Evolutionary conservation across 2,329 filamentous ascomycete genomes (phyloP).

Genomic region (Plectosphaerella cucumerina): DNA sequence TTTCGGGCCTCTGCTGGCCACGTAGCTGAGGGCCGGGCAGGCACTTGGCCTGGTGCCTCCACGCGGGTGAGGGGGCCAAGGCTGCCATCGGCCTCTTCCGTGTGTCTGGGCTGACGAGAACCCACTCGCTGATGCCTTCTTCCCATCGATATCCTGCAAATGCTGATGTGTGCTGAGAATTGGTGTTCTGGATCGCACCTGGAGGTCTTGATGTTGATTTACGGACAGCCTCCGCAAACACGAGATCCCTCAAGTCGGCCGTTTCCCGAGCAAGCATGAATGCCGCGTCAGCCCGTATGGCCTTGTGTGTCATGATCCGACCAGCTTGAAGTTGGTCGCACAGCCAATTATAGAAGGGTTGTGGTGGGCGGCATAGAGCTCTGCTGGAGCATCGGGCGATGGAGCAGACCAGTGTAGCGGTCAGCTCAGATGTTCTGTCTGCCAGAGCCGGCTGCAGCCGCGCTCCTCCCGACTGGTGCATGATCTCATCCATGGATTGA

Average conservation of each 20-base stretch:
- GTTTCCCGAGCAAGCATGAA: slow-evolving; percentile 49
- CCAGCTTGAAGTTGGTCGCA: slow-evolving; percentile 34
- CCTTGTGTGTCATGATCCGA: slow-evolving; percentile 22
- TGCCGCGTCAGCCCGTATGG: slow-evolving; percentile 39
- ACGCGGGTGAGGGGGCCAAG: too few species aligned
- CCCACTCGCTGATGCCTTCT: slow-evolving; percentile 36
- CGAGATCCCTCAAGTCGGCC: slow-evolving; percentile 47
- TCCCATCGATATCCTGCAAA: slow-evolving; percentile 36
- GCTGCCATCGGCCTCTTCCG: neutral
- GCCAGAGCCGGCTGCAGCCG: too few species aligned
- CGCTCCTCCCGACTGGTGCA: too few species aligned
- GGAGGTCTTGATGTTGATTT: neutral
- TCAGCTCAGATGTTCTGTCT: neutral
- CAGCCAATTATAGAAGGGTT: slow-evolving; percentile 32
- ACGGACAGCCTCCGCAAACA: slow-evolving; percentile 42
- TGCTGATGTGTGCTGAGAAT: slow-evolving; percentile 18
- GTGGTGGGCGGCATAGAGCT: slow-evolving; percentile 30
- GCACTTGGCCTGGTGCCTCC: too few species aligned
- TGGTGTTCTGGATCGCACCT: too few species aligned
- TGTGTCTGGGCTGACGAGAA: slow-evolving; percentile 13
- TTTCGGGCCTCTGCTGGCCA: too few species aligned
- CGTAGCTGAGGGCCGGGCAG: too few species aligned
- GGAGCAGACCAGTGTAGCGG: slow-evolving; percentile 32
- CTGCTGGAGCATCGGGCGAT: slow-evolving; percentile 44
- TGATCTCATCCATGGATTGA: too few species aligned